These are phyloP conservation scores for Neoboletus brunneissimus DNA, from an alignment of 768 basidiomycete genomes.

Conservation along the genomic window DNA sequence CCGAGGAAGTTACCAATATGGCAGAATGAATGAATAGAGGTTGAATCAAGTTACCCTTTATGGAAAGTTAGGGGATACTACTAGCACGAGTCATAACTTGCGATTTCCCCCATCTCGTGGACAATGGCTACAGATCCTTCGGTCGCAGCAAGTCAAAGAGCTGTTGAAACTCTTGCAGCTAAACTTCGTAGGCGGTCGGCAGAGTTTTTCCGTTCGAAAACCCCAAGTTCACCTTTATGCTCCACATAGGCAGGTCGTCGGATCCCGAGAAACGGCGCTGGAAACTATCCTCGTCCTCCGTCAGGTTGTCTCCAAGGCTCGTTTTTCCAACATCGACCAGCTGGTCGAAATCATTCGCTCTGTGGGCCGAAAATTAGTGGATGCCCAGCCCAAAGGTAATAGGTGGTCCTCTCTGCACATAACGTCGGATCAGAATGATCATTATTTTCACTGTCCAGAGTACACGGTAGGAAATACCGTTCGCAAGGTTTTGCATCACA, in stretches of 20 bases:
- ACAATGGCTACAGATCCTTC: constrained; percentile 44
- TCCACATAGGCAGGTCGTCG: constrained; percentile 80
- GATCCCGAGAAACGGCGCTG: constrained; percentile 83
- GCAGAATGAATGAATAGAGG: not conserved
- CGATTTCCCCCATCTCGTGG: not conserved
- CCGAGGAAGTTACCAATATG: too few relatives aligned
- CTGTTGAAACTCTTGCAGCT: constrained; percentile 67
- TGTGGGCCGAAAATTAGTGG: constrained; percentile 77
- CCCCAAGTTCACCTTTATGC: not conserved
- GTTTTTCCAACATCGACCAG: constrained; percentile 84
- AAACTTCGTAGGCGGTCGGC: constrained; percentile 72
- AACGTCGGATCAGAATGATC: constrained; percentile 4
- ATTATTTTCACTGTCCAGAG: constrained; percentile 48
- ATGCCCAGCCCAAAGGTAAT: constrained; percentile 93
- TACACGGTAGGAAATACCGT: constrained; percentile 95
- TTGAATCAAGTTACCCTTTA: constrained; percentile 7
- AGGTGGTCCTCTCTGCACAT: constrained; percentile 9
- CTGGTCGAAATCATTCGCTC: constrained; percentile 73
- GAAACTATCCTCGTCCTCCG: constrained; percentile 87
- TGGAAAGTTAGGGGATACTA: constrained; percentile 12
- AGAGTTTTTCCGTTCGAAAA: constrained; percentile 35
- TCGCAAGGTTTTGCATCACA: constrained; percentile 87
- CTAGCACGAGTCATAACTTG: constrained; percentile 12
- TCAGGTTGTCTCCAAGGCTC: constrained; percentile 84
- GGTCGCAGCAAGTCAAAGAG: constrained; percentile 45